A percentile compares a stretch with the other conserved stretches of the same genome.
These are phyloP conservation scores for Eutrema heterophyllum DNA, from an alignment of 345 rosid genomes.

Conservation along the genomic window DNA sequence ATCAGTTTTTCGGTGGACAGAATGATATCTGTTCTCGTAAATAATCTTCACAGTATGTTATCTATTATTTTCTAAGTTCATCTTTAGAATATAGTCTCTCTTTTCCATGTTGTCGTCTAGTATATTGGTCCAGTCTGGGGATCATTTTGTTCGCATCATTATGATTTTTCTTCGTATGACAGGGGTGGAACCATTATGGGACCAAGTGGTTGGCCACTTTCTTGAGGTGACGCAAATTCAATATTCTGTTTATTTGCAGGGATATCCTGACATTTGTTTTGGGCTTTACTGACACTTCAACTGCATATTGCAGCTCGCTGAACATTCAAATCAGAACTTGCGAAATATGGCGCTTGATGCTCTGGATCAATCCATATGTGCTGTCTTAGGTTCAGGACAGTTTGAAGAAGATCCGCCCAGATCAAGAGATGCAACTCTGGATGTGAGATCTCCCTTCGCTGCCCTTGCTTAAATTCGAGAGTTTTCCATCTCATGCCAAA, in stretches of 20 bases:
- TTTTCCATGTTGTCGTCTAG: conserved; percentile 1
- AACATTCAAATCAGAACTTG: conserved; percentile 69
- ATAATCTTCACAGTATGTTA: conserved; percentile 91
- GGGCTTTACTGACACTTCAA: conserved; percentile 34
- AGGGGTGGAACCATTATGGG: conserved; percentile 97
- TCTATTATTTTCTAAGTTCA: neutral
- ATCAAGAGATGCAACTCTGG: conserved; percentile 35
- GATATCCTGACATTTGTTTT: conserved; percentile 11
- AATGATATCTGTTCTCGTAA: conserved; percentile 87
- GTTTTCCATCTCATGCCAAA: conserved; percentile 9
- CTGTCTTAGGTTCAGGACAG: conserved; percentile 85
- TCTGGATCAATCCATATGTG: conserved; percentile 85
- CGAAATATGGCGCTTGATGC: conserved; percentile 93
- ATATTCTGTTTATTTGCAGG: conserved; percentile 19
- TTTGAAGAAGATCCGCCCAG: conserved; percentile 54
- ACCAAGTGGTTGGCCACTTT: conserved; percentile 87
- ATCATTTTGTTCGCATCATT: conserved; percentile 6
- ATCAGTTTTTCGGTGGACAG: conserved; percentile 88
- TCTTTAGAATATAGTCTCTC: conserved; percentile 1
- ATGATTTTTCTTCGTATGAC: conserved; percentile 13
- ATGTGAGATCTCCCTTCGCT: conserved; percentile 48
- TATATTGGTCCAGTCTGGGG: neutral
- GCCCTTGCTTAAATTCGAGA: conserved; percentile 10
- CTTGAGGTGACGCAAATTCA: conserved; percentile 57
- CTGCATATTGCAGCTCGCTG: conserved; percentile 72